phyloP scores from a whole-genome alignment of 2,329 filamentous ascomycete species.

The Botrytis pseudocinerea region DNA sequence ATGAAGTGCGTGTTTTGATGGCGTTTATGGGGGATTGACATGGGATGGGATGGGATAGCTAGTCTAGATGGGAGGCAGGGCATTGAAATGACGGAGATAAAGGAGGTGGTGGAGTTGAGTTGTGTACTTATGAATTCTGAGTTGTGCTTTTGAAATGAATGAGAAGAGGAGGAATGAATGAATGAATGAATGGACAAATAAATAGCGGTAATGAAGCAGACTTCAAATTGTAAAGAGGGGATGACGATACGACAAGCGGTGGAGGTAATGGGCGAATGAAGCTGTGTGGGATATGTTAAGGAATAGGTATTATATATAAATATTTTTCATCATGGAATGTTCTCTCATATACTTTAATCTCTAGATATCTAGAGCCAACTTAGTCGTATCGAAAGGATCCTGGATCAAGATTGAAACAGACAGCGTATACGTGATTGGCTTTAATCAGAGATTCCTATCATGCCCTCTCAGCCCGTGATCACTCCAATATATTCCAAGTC shows the following conservation, averaged over 20 bases:
- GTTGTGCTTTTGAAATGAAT: background rate
- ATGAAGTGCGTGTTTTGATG: background rate
- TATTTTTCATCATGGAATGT: background rate
- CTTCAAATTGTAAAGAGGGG: background rate
- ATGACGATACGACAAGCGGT: background rate
- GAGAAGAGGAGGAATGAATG: background rate
- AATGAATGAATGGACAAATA: background rate
- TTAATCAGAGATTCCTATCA: background rate
- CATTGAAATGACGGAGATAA: background rate
- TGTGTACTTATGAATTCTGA: background rate
- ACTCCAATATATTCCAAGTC: background rate
- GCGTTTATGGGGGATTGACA: background rate
- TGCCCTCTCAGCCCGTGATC: background rate
- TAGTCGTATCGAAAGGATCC: background rate
- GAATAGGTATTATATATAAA: background rate
- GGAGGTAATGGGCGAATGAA: background rate
- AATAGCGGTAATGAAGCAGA: background rate
- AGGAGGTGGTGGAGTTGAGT: background rate
- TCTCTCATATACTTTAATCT: background rate
- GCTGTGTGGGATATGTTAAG: background rate
- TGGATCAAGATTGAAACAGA: background rate
- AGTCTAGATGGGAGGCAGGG: background rate
- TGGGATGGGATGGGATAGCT: background rate
- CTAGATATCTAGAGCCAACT: background rate
- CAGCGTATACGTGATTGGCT: background rate